phyloP scores from a whole-genome alignment of 805 yeast species.

The Yarrowia deformans region DNA sequence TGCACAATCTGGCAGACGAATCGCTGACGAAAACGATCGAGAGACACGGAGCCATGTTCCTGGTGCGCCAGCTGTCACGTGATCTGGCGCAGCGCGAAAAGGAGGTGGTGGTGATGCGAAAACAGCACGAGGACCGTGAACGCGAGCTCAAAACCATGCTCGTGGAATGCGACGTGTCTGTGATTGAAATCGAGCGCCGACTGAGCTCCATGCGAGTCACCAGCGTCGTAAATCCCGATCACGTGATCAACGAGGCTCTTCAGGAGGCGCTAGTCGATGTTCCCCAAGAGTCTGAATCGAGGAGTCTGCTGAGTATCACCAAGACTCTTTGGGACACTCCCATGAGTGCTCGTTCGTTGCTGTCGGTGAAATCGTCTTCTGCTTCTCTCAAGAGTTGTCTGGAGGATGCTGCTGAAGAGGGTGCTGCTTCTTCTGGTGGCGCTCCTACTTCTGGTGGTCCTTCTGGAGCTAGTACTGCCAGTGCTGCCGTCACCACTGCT shows the following conservation, averaged over 20 bases:
- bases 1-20: conserved; percentile 51
- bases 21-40: conserved; percentile 49
- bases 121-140: conserved; percentile 48
- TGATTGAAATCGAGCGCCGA: conserved; percentile 47
- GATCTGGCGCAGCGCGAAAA: conserved; percentile 60
- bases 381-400: neutral
- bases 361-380: conserved; percentile 7
- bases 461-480: too few species aligned
- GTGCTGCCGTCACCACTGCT: neutral
- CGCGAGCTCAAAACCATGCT: conserved; percentile 47
- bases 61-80: conserved; percentile 57
- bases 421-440: neutral
- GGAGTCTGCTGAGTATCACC: conserved; percentile 16
- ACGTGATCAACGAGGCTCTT: conserved; percentile 44
- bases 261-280: conserved; percentile 44
- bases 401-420: neutral
- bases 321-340: conserved; percentile 29
- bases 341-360: neutral
- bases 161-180: conserved; percentile 46
- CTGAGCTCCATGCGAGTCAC: conserved; percentile 43
- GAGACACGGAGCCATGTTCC: conserved; percentile 50
- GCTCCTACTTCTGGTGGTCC: neutral
- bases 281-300: neutral
- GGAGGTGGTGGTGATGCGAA: conserved; percentile 54
- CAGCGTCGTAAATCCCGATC: conserved; percentile 43